Conservation (phyloP, 2,329 filamentous ascomycete species). For the Helicocarpus griseus region DNA sequence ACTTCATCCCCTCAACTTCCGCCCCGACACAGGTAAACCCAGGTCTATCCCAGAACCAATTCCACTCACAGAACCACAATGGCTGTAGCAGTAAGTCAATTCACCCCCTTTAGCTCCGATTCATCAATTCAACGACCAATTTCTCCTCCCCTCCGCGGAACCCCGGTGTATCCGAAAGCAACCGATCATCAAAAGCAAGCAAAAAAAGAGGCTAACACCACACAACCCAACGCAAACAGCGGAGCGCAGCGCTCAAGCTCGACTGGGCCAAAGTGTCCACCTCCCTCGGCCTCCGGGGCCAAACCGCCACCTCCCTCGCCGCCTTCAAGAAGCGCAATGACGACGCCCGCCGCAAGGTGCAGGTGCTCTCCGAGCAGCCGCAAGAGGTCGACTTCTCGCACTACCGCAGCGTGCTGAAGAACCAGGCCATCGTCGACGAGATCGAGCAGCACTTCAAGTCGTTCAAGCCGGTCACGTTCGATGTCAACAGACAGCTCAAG, state of each 20-base stretch:
- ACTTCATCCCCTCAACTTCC: constrained; percentile 8
- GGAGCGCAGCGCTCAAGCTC: constrained; percentile 97
- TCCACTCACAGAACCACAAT: constrained; percentile 30
- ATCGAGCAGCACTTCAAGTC: constrained; percentile 89
- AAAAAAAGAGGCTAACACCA: neutral
- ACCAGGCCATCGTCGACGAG: constrained; percentile 89
- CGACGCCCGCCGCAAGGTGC: constrained; percentile 89
- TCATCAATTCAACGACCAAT: constrained; percentile 13
- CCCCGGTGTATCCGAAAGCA: neutral
- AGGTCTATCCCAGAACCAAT: constrained; percentile 8
- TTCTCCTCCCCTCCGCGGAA: neutral
- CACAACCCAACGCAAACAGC: constrained; percentile 42
- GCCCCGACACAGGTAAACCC: constrained; percentile 5
- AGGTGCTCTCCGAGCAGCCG: constrained; percentile 70
- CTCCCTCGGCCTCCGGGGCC: constrained; percentile 92
- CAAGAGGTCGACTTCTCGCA: constrained; percentile 84
- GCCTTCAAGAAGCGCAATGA: constrained; percentile 99
- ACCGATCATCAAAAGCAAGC: constrained; percentile 1
- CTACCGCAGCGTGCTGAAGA: constrained; percentile 90
- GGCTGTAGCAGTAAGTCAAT: constrained; percentile 28
- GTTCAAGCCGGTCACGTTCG: constrained; percentile 91
- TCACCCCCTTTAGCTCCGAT: neutral
- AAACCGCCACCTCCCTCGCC: constrained; percentile 82
- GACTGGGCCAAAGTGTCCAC: constrained; percentile 94
- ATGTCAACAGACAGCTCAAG: constrained; percentile 89